These are phyloP conservation scores for Venturia pyrina DNA, from an alignment of 2,329 filamentous ascomycete species.

Conservation along the genomic window DNA sequence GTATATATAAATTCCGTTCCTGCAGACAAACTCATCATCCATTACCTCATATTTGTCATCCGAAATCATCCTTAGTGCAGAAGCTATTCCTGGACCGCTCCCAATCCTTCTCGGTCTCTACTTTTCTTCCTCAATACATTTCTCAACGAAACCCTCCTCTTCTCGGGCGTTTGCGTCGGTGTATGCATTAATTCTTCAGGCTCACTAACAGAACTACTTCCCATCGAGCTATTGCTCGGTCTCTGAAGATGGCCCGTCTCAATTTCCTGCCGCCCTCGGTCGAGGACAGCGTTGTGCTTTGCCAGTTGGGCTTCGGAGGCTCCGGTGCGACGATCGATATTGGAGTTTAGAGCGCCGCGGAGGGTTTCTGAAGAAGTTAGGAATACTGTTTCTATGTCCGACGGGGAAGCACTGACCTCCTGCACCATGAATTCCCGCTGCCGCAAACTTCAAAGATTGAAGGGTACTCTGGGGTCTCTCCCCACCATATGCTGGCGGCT, in stretches of 20 bases:
- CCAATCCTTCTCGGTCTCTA: neutral
- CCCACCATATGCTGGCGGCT: neutral
- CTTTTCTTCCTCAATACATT: constrained; percentile 9
- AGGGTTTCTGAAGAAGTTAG: constrained; percentile 4
- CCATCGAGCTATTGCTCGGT: neutral
- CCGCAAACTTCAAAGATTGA: constrained; percentile 1
- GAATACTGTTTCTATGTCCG: neutral
- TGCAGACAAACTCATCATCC: neutral
- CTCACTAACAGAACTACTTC: neutral
- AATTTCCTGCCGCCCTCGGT: constrained; percentile 8
- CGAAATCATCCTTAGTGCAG: neutral
- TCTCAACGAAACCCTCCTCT: constrained; percentile 1
- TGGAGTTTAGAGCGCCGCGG: constrained; percentile 8
- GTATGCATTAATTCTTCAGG: neutral
- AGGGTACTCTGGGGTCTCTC: constrained; percentile 1
- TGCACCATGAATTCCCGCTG: constrained; percentile 11
- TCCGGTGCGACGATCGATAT: neutral
- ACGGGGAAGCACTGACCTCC: neutral
- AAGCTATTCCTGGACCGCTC: neutral
- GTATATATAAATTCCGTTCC: neutral
- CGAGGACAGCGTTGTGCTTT: constrained; percentile 1
- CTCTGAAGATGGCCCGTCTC: constrained; percentile 6
- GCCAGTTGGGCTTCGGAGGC: neutral
- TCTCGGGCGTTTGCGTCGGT: neutral
- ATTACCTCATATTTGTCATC: neutral